phyloP scores from a whole-genome alignment of 2,329 filamentous ascomycete genomes.

The Metarhizium robertsii region DNA sequence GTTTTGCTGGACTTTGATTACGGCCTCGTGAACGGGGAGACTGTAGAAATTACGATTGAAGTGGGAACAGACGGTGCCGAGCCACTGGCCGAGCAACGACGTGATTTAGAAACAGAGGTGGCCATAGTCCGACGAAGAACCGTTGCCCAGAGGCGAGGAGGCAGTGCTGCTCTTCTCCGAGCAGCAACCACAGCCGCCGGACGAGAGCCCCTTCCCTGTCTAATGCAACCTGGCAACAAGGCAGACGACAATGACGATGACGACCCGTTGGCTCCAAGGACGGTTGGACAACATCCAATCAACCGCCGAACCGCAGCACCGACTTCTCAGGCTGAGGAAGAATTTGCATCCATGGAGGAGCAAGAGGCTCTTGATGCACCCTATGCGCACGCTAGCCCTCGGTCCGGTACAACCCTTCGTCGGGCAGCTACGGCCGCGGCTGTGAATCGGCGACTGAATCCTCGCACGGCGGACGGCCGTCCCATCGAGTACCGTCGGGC shows the following conservation, averaged over 20 bases:
- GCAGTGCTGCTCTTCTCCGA: constrained; percentile 37
- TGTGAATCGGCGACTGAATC: constrained; percentile 58
- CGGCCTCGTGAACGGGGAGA: constrained; percentile 42
- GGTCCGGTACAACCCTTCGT: constrained; percentile 59
- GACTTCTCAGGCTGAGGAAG: constrained; percentile 24
- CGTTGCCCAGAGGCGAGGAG: constrained; percentile 51
- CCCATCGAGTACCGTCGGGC: constrained; percentile 56
- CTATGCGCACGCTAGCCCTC: constrained; percentile 63
- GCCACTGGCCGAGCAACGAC: constrained; percentile 60
- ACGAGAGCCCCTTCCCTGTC: constrained; percentile 17
- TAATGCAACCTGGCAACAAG: constrained; percentile 12
- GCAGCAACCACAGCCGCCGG: constrained; percentile 34
- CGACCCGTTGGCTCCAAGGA: constrained; percentile 44
- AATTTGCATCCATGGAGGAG: constrained; percentile 41
- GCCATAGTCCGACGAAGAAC: constrained; percentile 69
- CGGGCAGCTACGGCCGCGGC: constrained; percentile 71
- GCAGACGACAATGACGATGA: constrained; percentile 30
- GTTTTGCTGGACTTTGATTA: constrained; percentile 68
- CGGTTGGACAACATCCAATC: constrained; percentile 25
- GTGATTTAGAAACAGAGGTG: constrained; percentile 68
- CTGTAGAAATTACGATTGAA: constrained; percentile 57
- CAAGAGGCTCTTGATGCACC: constrained; percentile 59
- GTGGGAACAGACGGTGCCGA: constrained; percentile 64
- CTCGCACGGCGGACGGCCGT: constrained; percentile 42
- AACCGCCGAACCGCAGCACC: constrained; percentile 11